These are phyloP conservation scores for Basidioascus undulatus DNA, from an alignment of 768 basidiomycete genomes.

Conservation along the genomic window DNA sequence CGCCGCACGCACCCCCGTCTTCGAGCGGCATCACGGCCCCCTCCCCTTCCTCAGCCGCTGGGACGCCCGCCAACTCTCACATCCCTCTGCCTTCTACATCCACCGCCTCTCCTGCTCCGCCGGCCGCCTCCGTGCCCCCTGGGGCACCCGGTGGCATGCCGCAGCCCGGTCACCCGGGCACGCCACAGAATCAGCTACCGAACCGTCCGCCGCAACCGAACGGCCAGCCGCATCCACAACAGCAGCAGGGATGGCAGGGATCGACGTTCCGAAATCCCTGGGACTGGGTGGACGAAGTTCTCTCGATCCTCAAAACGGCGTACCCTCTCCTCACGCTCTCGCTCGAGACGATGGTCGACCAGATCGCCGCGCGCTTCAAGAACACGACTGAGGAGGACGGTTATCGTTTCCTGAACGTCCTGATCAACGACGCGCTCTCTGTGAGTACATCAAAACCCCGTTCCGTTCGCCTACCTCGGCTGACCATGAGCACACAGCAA, in stretches of 20 bases:
- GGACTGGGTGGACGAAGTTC: constrained; percentile 81
- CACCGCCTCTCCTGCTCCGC: too few species aligned
- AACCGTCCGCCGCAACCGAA: too few species aligned
- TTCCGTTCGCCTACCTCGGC: too few species aligned
- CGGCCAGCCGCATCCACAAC: neutral
- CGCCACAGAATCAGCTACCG: too few species aligned
- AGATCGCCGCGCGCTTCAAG: constrained; percentile 73
- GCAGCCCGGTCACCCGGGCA: too few species aligned
- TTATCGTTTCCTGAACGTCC: constrained; percentile 66
- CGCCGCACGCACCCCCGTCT: neutral
- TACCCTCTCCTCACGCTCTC: constrained; percentile 86
- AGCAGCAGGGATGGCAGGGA: too few species aligned
- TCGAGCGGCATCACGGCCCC: neutral
- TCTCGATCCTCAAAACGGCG: constrained; percentile 78
- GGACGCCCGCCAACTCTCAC: too few species aligned
- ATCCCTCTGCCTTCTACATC: too few species aligned
- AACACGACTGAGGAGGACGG: constrained; percentile 75
- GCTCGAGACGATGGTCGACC: constrained; percentile 91
- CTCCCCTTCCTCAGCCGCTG: neutral
- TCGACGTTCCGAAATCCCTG: constrained; percentile 34
- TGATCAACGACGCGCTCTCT: constrained; percentile 66
- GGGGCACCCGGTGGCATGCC: too few species aligned
- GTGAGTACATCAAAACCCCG: constrained; percentile 28
- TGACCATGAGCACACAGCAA: neutral
- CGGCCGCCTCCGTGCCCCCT: too few species aligned